phyloP scores from a whole-genome alignment of 768 basidiomycete genomes.

The Amanita polypyramis region DNA sequence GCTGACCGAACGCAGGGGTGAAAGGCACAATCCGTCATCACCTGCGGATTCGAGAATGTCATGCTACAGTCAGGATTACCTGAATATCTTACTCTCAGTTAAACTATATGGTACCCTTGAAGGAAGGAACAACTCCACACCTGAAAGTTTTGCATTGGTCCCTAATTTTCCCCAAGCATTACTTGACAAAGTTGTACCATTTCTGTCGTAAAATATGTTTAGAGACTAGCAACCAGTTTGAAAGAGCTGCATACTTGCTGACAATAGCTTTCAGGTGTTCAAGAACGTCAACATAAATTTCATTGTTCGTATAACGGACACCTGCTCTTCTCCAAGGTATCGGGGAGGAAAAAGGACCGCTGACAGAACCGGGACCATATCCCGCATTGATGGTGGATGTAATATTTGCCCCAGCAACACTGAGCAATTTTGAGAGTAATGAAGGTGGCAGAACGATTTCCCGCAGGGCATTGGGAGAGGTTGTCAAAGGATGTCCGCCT shows the following conservation, averaged over 20 bases:
- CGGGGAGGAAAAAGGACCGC: constrained; percentile 69
- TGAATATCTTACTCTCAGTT: constrained; percentile 15
- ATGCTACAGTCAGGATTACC: constrained; percentile 86
- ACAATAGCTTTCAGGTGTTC: constrained; percentile 76
- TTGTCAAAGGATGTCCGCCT: constrained; percentile 86
- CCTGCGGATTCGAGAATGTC: constrained; percentile 64
- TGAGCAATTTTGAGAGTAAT: constrained; percentile 63
- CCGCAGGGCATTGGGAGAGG: constrained; percentile 77
- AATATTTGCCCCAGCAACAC: constrained; percentile 40
- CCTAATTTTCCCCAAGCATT: constrained; percentile 72
- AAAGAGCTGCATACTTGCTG: constrained; percentile 44
- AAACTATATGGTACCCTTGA: neutral
- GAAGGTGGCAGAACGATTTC: constrained; percentile 93
- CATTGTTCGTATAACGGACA: constrained; percentile 76
- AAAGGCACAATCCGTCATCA: constrained; percentile 73
- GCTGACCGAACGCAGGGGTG: constrained; percentile 86
- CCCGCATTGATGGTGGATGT: constrained; percentile 36
- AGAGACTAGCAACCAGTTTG: neutral
- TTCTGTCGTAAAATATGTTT: constrained; percentile 28
- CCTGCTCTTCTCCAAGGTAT: constrained; percentile 91
- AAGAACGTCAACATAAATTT: constrained; percentile 85
- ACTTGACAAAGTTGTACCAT: constrained; percentile 55
- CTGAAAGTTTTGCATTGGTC: constrained; percentile 67
- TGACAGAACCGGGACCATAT: constrained; percentile 26
- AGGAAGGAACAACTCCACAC: constrained; percentile 32